Evolutionary conservation across 441 rosid species (phyloP).

Genomic region (Gossypium armourianum): DNA sequence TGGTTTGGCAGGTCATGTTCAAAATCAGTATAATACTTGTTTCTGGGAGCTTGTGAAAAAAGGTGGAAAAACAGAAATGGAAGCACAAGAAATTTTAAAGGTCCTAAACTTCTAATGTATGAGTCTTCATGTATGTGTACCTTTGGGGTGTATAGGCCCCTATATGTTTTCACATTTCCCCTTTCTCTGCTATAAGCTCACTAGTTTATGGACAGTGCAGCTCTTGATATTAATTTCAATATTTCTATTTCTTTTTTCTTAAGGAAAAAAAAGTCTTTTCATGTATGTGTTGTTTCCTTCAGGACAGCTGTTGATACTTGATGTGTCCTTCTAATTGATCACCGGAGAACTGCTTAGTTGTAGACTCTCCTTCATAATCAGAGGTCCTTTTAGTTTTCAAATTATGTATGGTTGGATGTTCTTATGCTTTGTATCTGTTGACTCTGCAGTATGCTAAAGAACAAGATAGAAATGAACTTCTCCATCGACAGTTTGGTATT

Average conservation of each 20-base stretch:
- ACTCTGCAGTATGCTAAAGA: constrained; percentile 56
- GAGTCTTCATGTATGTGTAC: neutral
- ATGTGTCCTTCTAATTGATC: neutral
- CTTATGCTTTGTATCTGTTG: constrained; percentile 9
- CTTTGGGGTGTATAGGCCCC: neutral
- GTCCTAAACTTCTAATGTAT: constrained; percentile 22
- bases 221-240: neutral
- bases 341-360: neutral
- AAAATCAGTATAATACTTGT: constrained; percentile 59
- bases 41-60: constrained; percentile 54
- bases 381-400: neutral
- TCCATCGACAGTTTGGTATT: constrained; percentile 60
- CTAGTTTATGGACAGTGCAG: neutral
- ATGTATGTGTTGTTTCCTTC: neutral
- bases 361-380: neutral
- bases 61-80: constrained; percentile 47
- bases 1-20: constrained; percentile 49
- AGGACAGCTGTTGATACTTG: neutral
- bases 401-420: neutral
- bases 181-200: neutral
- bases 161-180: neutral
- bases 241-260: neutral
- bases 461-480: constrained; percentile 76
- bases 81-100: constrained; percentile 56
- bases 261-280: neutral